These are phyloP conservation scores for Hanseniaspora sp. DNA, from an alignment of 1,139 yeast genomes.

Conservation along the genomic window DNA sequence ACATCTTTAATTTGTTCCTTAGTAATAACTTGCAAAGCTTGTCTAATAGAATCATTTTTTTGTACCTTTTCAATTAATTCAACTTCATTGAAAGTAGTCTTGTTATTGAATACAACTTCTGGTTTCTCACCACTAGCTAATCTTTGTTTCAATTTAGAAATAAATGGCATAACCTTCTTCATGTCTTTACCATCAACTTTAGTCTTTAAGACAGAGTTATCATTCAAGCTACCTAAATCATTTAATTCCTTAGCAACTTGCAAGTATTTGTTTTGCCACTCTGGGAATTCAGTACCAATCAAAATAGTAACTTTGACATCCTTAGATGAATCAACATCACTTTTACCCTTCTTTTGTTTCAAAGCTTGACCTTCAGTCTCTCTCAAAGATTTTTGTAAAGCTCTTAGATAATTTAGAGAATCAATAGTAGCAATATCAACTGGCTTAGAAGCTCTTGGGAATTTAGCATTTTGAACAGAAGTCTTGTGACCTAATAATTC, in stretches of 20 bases:
- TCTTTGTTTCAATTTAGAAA: constrained; percentile 72
- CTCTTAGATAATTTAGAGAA: constrained; percentile 68
- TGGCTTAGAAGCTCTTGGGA: constrained; percentile 66
- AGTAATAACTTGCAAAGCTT: constrained; percentile 54
- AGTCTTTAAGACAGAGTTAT: constrained; percentile 49
- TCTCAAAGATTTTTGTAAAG: constrained; percentile 70
- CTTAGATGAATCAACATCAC: constrained; percentile 57
- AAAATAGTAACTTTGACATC: constrained; percentile 66
- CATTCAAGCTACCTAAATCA: constrained; percentile 50
- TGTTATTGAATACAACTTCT: constrained; percentile 72
- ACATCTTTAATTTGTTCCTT: constrained; percentile 38
- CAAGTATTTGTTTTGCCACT: constrained; percentile 87
- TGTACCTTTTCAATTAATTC: constrained; percentile 45
- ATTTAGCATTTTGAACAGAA: constrained; percentile 60
- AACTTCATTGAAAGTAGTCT: constrained; percentile 69
- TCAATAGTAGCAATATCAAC: constrained; percentile 52
- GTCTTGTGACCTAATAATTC: constrained; percentile 47
- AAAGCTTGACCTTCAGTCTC: constrained; percentile 81
- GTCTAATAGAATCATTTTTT: constrained; percentile 28
- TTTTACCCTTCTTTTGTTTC: constrained; percentile 85
- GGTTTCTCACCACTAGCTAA: constrained; percentile 52
- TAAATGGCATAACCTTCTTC: constrained; percentile 97
- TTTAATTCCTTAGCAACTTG: constrained; percentile 73
- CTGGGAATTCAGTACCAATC: constrained; percentile 78
- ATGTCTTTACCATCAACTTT: constrained; percentile 60